Conservation (phyloP, 257 asterid species). For the Catharanthus roseus region DNA sequence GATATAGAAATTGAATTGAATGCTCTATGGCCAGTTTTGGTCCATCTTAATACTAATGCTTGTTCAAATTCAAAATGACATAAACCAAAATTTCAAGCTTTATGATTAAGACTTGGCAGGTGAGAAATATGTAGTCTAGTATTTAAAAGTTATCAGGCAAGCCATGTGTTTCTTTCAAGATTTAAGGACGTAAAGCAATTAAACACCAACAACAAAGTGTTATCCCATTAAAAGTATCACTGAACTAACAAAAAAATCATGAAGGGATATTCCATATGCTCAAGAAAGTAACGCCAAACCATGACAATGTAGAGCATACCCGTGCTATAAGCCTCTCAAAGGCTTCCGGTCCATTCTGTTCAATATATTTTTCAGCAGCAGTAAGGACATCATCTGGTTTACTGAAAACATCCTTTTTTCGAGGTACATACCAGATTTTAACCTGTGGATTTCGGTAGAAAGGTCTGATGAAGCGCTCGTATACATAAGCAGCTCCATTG, state of each 20-base stretch:
- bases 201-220: not conserved
- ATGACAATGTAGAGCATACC: constrained; percentile 29
- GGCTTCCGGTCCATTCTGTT: constrained; percentile 79
- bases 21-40: not conserved
- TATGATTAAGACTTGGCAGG: not conserved
- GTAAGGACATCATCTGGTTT: constrained; percentile 64
- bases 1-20: not conserved
- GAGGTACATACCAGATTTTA: constrained; percentile 66
- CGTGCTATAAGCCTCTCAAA: constrained; percentile 74
- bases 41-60: not conserved
- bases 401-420: constrained; percentile 53
- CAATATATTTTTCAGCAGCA: constrained; percentile 80
- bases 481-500: constrained; percentile 86
- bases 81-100: not conserved
- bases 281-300: not conserved
- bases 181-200: not conserved
- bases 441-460: constrained; percentile 71
- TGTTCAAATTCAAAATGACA: not conserved
- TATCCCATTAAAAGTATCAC: not conserved
- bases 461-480: constrained; percentile 71
- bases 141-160: not conserved
- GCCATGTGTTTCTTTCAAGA: not conserved
- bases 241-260: not conserved
- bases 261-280: not conserved
- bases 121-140: not conserved